Evolutionary conservation across 2,329 filamentous ascomycete genomes (phyloP).

Genomic region (Microsporum canis): DNA sequence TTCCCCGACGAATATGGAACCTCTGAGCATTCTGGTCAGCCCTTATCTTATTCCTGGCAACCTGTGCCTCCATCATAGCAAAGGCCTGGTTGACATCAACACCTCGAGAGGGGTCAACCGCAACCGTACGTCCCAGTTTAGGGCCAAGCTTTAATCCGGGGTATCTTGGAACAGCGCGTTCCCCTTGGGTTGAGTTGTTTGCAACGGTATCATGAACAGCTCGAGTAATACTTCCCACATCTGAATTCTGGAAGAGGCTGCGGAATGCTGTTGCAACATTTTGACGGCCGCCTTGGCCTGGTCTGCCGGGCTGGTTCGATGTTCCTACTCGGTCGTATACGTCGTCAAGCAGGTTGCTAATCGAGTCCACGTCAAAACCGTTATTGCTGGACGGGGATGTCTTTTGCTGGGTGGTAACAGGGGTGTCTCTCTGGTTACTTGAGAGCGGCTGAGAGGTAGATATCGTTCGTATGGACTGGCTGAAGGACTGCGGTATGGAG

Average conservation of each 20-base stretch:
- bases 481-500: not conserved
- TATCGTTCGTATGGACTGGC: not conserved
- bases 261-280: not conserved
- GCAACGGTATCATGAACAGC: not conserved
- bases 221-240: not conserved
- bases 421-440: not conserved
- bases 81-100: constrained; percentile 19
- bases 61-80: constrained; percentile 18
- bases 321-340: not conserved
- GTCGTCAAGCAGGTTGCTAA: not conserved
- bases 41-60: constrained; percentile 26
- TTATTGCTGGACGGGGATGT: not conserved
- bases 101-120: constrained; percentile 13
- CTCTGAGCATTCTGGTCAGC: constrained; percentile 25
- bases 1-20: constrained; percentile 34
- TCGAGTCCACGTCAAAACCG: not conserved
- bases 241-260: not conserved
- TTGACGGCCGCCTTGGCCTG: not conserved
- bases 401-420: not conserved
- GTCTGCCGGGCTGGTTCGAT: not conserved
- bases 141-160: constrained; percentile 19
- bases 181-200: not conserved
- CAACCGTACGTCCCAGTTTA: constrained; percentile 18
- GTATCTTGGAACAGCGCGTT: not conserved
- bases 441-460: not conserved